phyloP scores from a whole-genome alignment of 2,329 filamentous ascomycete species.

The Ophiognomonia clavigignenti-juglandacearum region DNA sequence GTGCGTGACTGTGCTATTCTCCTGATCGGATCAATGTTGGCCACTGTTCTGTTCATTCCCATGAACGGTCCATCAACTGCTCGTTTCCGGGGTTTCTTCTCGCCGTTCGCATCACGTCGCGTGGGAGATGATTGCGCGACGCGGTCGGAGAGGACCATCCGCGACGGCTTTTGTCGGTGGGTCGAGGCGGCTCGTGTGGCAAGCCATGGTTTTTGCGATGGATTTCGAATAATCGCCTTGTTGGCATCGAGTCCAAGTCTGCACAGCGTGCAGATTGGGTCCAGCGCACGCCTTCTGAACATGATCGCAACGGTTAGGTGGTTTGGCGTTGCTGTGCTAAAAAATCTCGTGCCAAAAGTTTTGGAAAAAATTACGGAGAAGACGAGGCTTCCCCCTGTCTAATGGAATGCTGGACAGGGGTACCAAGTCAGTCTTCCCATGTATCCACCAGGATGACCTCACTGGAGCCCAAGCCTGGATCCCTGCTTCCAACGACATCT shows the following conservation, averaged over 20 bases:
- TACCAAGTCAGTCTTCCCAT: no score
- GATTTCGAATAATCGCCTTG: neutral
- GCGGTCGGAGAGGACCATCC: constrained; percentile 54
- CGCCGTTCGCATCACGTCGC: constrained; percentile 25
- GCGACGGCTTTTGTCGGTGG: constrained; percentile 37
- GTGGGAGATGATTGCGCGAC: constrained; percentile 38
- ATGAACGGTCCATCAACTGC: constrained; percentile 45
- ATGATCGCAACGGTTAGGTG: constrained; percentile 6
- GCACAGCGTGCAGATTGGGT: constrained; percentile 13
- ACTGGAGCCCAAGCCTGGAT: no score
- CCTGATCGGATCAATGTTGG: constrained; percentile 29
- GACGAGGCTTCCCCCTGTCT: no score
- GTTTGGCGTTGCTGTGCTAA: no score
- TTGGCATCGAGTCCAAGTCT: constrained; percentile 6
- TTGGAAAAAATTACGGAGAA: no score
- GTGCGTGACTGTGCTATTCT: constrained; percentile 19
- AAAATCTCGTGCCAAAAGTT: no score
- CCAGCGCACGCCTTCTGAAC: constrained; percentile 9
- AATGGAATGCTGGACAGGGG: no score
- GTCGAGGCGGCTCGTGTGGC: constrained; percentile 32
- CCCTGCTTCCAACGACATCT: no score
- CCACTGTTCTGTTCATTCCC: constrained; percentile 51
- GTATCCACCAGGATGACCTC: no score
- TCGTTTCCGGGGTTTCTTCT: constrained; percentile 32
- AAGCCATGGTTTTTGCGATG: constrained; percentile 26